Evolutionary conservation across 345 rosid genomes (phyloP).

Genomic region (Passiflora organensis): DNA sequence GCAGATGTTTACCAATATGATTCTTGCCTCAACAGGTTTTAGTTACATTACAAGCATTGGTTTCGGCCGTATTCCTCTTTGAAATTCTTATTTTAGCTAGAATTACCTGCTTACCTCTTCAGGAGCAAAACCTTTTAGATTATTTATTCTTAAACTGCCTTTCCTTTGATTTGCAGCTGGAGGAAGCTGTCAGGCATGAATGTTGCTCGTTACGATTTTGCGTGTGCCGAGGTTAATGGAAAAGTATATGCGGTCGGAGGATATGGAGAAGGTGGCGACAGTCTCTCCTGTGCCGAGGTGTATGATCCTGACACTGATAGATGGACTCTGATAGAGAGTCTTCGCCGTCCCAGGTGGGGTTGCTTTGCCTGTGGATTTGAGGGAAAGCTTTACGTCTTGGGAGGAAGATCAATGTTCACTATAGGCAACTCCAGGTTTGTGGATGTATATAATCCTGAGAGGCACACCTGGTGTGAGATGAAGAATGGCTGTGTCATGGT

Average conservation of each 20-base stretch:
- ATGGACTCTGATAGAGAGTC: slow-evolving; percentile 67
- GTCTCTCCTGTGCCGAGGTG: slow-evolving; percentile 72
- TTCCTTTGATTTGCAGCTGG: slow-evolving; percentile 52
- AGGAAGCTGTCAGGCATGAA: slow-evolving; percentile 67
- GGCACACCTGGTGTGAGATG: slow-evolving; percentile 59
- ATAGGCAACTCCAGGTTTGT: slow-evolving; percentile 78
- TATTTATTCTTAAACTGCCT: too few relatives aligned
- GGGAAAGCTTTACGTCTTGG: slow-evolving; percentile 83
- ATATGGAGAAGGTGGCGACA: slow-evolving; percentile 51
- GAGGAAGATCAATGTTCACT: slow-evolving; percentile 92
- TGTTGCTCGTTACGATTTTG: slow-evolving; percentile 74
- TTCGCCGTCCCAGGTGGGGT: slow-evolving; percentile 83
- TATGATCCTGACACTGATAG: slow-evolving; percentile 54
- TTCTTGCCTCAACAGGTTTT: slow-evolving; percentile 82
- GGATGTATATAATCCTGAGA: slow-evolving; percentile 66
- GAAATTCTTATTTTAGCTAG: too few relatives aligned
- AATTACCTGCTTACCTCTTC: too few relatives aligned
- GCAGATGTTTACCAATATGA: slow-evolving; percentile 74
- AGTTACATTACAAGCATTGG: background rate
- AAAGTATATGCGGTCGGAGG: slow-evolving; percentile 85
- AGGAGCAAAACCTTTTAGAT: too few relatives aligned
- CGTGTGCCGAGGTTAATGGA: slow-evolving; percentile 84
- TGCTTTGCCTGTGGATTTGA: slow-evolving; percentile 72
- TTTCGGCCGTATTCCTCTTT: too few relatives aligned
- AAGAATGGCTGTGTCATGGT: slow-evolving; percentile 94